Percentiles rank a stretch among this genome's conserved stretches.
These are phyloP conservation scores for Danielia reshetovae DNA, from an alignment of 805 yeast genomes.

Conservation along the genomic window DNA sequence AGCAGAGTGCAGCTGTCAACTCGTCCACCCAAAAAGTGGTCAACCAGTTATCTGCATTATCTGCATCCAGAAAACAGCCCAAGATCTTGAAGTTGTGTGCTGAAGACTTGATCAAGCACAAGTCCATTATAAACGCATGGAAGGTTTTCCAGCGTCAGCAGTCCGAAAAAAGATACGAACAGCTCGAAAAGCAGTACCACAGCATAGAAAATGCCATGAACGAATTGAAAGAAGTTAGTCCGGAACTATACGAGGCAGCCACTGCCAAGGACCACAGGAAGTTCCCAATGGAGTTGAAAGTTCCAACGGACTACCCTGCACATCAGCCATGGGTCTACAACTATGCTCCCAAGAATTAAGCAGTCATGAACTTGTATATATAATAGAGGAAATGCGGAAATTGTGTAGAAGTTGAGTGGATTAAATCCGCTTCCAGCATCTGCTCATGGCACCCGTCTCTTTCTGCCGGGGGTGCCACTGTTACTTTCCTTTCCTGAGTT, in stretches of 20 bases:
- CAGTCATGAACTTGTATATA: slow-evolving; percentile 8
- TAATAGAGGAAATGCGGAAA: slow-evolving; percentile 3
- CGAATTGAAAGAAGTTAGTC: slow-evolving; percentile 50
- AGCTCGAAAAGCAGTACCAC: slow-evolving; percentile 56
- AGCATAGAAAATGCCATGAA: slow-evolving; percentile 70
- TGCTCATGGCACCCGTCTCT: no score
- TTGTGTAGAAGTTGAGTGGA: background rate
- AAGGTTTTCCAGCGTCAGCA: slow-evolving; percentile 51
- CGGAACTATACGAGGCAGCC: slow-evolving; percentile 60
- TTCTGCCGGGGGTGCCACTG: slow-evolving; percentile 14
- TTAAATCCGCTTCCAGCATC: background rate
- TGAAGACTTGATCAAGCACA: slow-evolving; percentile 85
- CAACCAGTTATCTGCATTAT: slow-evolving; percentile 70
- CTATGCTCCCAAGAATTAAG: slow-evolving; percentile 7
- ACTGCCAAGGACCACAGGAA: slow-evolving; percentile 52
- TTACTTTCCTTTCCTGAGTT: slow-evolving; percentile 1
- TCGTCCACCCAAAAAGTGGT: slow-evolving; percentile 42
- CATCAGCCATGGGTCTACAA: slow-evolving; percentile 72
- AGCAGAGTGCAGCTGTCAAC: slow-evolving; percentile 26
- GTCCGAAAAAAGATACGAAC: slow-evolving; percentile 36
- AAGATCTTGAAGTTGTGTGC: slow-evolving; percentile 65
- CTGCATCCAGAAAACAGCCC: slow-evolving; percentile 88
- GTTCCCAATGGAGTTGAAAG: slow-evolving; percentile 79
- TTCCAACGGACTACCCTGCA: slow-evolving; percentile 90
- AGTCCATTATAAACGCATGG: slow-evolving; percentile 84